Percentiles rank a stretch among this genome's conserved stretches.
These are phyloP conservation scores for Fusarium secorum DNA, from an alignment of 2,329 filamentous ascomycete genomes.

Conservation along the genomic window DNA sequence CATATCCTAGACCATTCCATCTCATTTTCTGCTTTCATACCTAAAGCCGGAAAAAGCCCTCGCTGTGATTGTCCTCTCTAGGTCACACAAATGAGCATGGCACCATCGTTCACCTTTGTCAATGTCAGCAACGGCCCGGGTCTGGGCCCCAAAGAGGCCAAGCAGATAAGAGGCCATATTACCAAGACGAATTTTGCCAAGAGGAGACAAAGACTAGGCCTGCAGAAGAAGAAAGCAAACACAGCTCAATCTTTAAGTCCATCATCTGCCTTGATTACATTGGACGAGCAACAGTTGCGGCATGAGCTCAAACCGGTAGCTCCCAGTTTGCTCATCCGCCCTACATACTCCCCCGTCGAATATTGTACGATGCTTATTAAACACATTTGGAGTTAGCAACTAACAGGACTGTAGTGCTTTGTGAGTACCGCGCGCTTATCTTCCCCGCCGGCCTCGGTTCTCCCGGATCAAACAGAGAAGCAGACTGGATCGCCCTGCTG, in stretches of 20 bases:
- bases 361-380: neutral
- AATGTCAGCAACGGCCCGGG: constrained; percentile 10
- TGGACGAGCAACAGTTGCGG: neutral
- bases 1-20: neutral
- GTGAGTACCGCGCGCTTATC: constrained; percentile 3
- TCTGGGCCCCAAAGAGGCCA: constrained; percentile 2
- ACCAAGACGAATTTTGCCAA: constrained; percentile 17
- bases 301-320: neutral
- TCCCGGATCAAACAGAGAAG: constrained; percentile 1
- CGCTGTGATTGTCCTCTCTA: fast-evolving
- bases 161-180: constrained; percentile 10
- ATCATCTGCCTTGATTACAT: too few species aligned
- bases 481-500: constrained; percentile 26
- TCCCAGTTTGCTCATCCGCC: neutral
- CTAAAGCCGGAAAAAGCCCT: fast-evolving
- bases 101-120: neutral
- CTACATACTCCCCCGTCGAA: neutral
- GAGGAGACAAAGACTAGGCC: constrained; percentile 3
- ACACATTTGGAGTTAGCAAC: fast-evolving
- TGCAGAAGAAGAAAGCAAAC: neutral
- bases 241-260: too few species aligned
- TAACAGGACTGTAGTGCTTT: neutral
- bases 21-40: neutral
- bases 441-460: neutral
- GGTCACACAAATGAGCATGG: neutral